These are phyloP conservation scores for Colletotrichum lindemuthianum DNA, from an alignment of 2,329 filamentous ascomycete species.

Conservation along the genomic window DNA sequence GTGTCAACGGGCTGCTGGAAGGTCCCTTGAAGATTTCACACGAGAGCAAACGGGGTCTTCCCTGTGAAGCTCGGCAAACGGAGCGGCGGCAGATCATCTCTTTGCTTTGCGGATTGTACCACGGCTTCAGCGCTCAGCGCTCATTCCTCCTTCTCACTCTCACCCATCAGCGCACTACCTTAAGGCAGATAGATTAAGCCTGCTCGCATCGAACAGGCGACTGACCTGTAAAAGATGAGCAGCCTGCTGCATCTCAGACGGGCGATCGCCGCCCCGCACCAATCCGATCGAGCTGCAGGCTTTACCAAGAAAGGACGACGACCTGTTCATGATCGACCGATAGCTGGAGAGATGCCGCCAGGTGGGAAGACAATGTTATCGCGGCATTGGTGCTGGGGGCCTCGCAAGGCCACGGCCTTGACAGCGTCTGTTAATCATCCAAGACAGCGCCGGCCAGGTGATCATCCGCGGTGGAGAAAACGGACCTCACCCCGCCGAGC, in stretches of 20 bases:
- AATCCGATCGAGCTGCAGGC: slow-evolving; percentile 29
- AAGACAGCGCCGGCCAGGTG: slow-evolving; percentile 34
- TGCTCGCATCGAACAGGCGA: slow-evolving; percentile 2
- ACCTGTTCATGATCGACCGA: slow-evolving; percentile 10
- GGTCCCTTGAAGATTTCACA: slow-evolving; percentile 23
- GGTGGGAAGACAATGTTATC: slow-evolving; percentile 15
- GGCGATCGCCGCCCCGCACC: slow-evolving; percentile 24
- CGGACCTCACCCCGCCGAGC: slow-evolving; percentile 27
- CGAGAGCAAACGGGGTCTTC: slow-evolving; percentile 15
- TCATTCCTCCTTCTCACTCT: slow-evolving; percentile 27
- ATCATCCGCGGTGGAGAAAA: slow-evolving; percentile 36
- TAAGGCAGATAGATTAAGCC: background rate
- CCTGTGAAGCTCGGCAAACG: slow-evolving; percentile 15
- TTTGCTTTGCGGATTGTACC: background rate
- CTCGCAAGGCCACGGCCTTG: slow-evolving; percentile 28
- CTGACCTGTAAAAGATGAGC: slow-evolving; percentile 13
- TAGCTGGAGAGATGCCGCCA: slow-evolving; percentile 9
- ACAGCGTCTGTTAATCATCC: slow-evolving; percentile 24
- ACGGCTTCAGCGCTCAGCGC: background rate
- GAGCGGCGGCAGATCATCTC: background rate
- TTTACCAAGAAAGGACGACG: slow-evolving; percentile 13
- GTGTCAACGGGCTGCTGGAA: slow-evolving; percentile 5
- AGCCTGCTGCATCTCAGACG: slow-evolving; percentile 29
- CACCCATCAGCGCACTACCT: background rate
- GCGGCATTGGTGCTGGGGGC: background rate